These are phyloP conservation scores for Talinum fruticosum DNA, from an alignment of 148 eudicot species.

Conservation along the genomic window DNA sequence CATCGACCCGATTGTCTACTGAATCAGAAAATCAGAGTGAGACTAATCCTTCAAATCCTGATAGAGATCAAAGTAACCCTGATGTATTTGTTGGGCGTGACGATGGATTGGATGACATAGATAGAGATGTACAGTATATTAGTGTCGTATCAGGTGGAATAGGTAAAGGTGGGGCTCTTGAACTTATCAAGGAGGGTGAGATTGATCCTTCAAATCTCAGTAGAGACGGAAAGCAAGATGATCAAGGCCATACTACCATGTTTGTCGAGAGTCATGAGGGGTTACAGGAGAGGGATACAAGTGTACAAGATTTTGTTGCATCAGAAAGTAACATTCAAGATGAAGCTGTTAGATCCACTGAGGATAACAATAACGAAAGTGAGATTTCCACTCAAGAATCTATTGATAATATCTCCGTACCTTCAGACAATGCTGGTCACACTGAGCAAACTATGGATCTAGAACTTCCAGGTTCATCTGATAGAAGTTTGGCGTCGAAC, in stretches of 20 bases:
- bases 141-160: neutral
- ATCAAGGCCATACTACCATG: neutral
- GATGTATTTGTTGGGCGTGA: slow-evolving; percentile 19
- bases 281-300: neutral
- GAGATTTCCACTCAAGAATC: slow-evolving; percentile 12
- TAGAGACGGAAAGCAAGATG: neutral
- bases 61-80: slow-evolving; percentile 5
- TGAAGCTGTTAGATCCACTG: slow-evolving; percentile 22
- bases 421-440: slow-evolving; percentile 1
- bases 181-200: slow-evolving; percentile 9
- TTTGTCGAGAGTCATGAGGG: neutral
- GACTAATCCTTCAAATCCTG: slow-evolving; percentile 18
- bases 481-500: slow-evolving; percentile 24
- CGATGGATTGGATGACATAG: slow-evolving; percentile 6
- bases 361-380: slow-evolving; percentile 26
- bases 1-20: slow-evolving; percentile 15
- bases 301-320: neutral
- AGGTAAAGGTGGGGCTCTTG: slow-evolving; percentile 21
- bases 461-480: slow-evolving; percentile 17
- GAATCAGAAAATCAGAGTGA: slow-evolving; percentile 19
- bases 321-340: slow-evolving; percentile 1
- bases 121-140: slow-evolving; percentile 9
- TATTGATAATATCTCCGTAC: slow-evolving; percentile 9
- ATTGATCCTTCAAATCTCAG: neutral
- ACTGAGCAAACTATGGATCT: slow-evolving; percentile 23